Conservation (phyloP, 768 basidiomycete species). For the Leccinum subgranulosum region DNA sequence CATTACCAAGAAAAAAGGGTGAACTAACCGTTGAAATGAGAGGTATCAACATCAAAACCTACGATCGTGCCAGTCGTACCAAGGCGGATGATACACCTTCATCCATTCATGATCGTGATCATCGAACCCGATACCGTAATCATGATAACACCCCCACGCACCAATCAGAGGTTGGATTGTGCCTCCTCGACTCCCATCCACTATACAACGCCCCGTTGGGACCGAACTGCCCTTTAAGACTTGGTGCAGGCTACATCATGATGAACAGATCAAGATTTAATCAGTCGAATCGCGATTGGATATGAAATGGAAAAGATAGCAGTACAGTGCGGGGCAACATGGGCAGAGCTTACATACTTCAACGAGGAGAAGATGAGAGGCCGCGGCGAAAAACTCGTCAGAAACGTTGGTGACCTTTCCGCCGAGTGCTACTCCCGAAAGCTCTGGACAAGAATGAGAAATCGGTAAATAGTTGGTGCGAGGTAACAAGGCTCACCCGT, state of each 20-base stretch:
- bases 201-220: constrained; percentile 92
- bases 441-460: constrained; percentile 47
- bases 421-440: constrained; percentile 84
- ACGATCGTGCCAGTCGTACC: constrained; percentile 70
- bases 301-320: not conserved
- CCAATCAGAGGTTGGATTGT: constrained; percentile 91
- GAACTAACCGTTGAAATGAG: constrained; percentile 80
- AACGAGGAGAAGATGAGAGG: constrained; percentile 75
- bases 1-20: not conserved
- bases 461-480: not conserved
- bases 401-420: constrained; percentile 73
- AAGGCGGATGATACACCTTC: constrained; percentile 86
- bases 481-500: constrained; percentile 41
- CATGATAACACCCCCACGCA: constrained; percentile 27
- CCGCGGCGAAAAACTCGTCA: constrained; percentile 96
- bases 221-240: constrained; percentile 94
- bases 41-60: constrained; percentile 93
- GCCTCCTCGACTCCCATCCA: constrained; percentile 92
- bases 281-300: not conserved
- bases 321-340: not conserved
- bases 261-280: not conserved
- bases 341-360: constrained; percentile 47
- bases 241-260: constrained; percentile 66
- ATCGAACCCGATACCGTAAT: too few species aligned
- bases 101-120: constrained; percentile 47